Base-by-base conservation (phyloP, 164 flowering plant genomes). In the Piper betle region DNA sequence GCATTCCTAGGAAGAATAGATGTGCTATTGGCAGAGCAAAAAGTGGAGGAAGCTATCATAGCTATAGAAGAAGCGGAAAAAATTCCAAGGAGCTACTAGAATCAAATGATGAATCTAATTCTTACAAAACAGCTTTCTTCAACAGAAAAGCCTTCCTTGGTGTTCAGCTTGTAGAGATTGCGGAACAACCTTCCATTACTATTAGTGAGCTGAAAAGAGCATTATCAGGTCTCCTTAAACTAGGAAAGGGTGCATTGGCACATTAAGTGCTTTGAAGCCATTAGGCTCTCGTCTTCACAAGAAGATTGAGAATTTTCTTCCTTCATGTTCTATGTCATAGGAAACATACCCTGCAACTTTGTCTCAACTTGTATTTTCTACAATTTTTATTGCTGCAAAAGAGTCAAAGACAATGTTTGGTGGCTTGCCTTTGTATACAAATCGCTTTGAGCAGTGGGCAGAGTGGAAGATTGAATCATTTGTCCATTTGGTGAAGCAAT, bases 381-480 rank as follows among this genome's bases (percentile, higher is more conserved):
- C 68, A 60, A 85, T 93, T 71, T 88, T 85, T 59, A 33, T 75
- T 62, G 71, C 84, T 6, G 72, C 80, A 48, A 87, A 76, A 67
- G 96, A 90, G 66, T 83, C 97, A 11, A 39, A 39, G 39, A 17
- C n/a, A 7, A 37, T 71, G 84, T 62, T 90, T 90, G 91, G 96
- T 33, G 96, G 87, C 56, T 68, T 81, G 77, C 88, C 96, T 53
- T 64, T 73, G 56, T 90, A 83, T 67, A 82, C 83, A 61, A 85
- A 82, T 62, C 78, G 77, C 73, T 66, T 86, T 67, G 87, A 87
- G 75, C 97, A 86, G 55, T 93, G 99, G 99, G 93, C 94, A 61
- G 99, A 93, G 77, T 80, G 97, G 80, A 82, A 86, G 69, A 75
- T 90, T 61, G 97, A 93, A 76, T 90, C 73, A 57, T 79, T 90